phyloP scores from a whole-genome alignment of 768 basidiomycete genomes.

The Boletus rubescentipes region DNA sequence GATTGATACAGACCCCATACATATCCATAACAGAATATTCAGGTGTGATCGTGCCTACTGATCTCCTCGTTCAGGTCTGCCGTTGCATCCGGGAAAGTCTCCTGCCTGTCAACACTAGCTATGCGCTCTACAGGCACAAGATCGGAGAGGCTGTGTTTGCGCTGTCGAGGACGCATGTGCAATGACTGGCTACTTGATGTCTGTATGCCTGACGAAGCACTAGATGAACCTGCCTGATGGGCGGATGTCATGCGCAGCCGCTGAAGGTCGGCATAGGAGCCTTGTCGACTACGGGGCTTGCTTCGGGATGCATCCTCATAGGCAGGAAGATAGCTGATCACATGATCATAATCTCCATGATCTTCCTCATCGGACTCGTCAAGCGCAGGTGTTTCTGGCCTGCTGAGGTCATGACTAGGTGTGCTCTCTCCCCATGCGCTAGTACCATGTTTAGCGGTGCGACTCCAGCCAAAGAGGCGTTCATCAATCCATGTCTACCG shows the following conservation, averaged over 20 bases:
- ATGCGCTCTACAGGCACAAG: slow-evolving; percentile 63
- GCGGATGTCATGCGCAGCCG: slow-evolving; percentile 47
- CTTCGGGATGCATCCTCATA: slow-evolving; percentile 44
- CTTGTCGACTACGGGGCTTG: slow-evolving; percentile 60
- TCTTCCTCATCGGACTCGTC: slow-evolving; percentile 86
- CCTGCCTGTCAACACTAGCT: slow-evolving; percentile 53
- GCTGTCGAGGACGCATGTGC: slow-evolving; percentile 50
- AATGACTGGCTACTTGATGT: slow-evolving; percentile 39
- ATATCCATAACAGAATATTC: slow-evolving; percentile 15
- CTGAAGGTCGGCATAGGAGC: slow-evolving; percentile 83
- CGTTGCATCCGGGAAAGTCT: slow-evolving; percentile 65
- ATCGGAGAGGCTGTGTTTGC: slow-evolving; percentile 65
- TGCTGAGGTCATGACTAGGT: slow-evolving; percentile 56
- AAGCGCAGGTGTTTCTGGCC: slow-evolving; percentile 71
- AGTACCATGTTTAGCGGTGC: slow-evolving; percentile 73
- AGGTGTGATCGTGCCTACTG: slow-evolving; percentile 31
- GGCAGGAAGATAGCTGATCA: slow-evolving; percentile 61
- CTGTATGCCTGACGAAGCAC: slow-evolving; percentile 17
- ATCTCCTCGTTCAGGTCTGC: slow-evolving; percentile 67
- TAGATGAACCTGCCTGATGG: slow-evolving; percentile 11
- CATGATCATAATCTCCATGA: slow-evolving; percentile 88
- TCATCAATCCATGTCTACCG: slow-evolving; percentile 85
- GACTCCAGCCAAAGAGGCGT: slow-evolving; percentile 89
- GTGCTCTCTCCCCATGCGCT: slow-evolving; percentile 77
- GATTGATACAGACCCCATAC: slow-evolving; percentile 20